Evolutionary conservation across 495 filamentous ascomycete species (phyloP).

Genomic region (Penicillium crystallinum): DNA sequence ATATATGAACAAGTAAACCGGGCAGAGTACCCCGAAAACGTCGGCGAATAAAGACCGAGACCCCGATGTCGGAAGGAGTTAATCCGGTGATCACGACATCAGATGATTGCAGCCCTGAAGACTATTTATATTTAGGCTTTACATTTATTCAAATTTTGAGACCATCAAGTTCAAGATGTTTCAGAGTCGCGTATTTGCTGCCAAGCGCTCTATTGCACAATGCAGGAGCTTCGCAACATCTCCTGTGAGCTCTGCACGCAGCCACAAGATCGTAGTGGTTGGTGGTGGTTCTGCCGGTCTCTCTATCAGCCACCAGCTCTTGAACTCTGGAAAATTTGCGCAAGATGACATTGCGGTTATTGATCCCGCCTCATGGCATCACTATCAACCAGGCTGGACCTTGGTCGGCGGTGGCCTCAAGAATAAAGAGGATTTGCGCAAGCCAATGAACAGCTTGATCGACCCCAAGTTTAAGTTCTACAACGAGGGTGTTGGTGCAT

Average conservation of each 20-base stretch:
- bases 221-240: slow-evolving; percentile 37
- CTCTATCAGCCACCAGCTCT: slow-evolving; percentile 57
- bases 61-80: slow-evolving; percentile 2
- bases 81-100: slow-evolving; percentile 7
- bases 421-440: slow-evolving; percentile 48
- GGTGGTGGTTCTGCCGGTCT: slow-evolving; percentile 61
- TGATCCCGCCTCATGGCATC: slow-evolving; percentile 58
- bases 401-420: slow-evolving; percentile 63
- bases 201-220: slow-evolving; percentile 13
- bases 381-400: slow-evolving; percentile 71
- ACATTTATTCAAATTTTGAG: neutral
- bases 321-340: slow-evolving; percentile 48
- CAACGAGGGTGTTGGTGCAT: slow-evolving; percentile 44
- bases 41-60: neutral
- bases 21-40: neutral
- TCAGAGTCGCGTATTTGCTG: slow-evolving; percentile 13
- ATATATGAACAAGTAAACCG: too few relatives aligned
- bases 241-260: slow-evolving; percentile 30
- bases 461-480: slow-evolving; percentile 61
- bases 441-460: slow-evolving; percentile 47
- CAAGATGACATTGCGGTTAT: slow-evolving; percentile 62
- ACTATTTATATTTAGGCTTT: neutral
- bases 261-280: slow-evolving; percentile 60
- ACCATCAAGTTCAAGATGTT: slow-evolving; percentile 14
- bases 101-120: neutral